These are phyloP conservation scores for Diaporthe batatas DNA, from an alignment of 2,329 filamentous ascomycete genomes.

Conservation along the genomic window DNA sequence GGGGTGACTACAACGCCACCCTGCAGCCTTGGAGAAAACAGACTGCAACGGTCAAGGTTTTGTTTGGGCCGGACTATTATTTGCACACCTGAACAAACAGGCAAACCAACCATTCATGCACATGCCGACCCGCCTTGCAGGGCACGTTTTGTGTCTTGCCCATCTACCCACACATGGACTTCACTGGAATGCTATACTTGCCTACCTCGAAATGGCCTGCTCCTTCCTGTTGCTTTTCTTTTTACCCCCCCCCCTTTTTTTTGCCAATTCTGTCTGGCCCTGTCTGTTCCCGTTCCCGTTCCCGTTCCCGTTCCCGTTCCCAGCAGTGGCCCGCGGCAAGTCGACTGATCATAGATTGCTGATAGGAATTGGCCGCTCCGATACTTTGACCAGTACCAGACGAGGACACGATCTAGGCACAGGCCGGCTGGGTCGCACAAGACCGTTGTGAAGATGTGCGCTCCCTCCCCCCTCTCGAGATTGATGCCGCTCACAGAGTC, in stretches of 20 bases:
- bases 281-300: slow-evolving; percentile 7
- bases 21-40: slow-evolving; percentile 27
- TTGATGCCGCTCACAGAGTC: background rate
- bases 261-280: background rate
- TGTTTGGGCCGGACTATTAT: slow-evolving; percentile 14
- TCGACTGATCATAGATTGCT: slow-evolving; percentile 18
- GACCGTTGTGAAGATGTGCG: slow-evolving; percentile 13
- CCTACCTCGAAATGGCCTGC: slow-evolving; percentile 4
- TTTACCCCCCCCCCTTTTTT: no score
- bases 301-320: background rate
- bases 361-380: background rate
- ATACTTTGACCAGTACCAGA: background rate
- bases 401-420: background rate
- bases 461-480: background rate
- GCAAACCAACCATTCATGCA: slow-evolving; percentile 27
- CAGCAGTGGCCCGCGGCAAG: background rate
- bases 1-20: slow-evolving; percentile 4
- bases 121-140: slow-evolving; percentile 27
- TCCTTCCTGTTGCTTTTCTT: background rate
- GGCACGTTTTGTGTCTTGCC: slow-evolving; percentile 20
- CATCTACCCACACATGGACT: slow-evolving; percentile 15
- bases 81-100: slow-evolving; percentile 4
- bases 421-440: slow-evolving; percentile 16
- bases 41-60: slow-evolving; percentile 30
- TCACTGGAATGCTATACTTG: slow-evolving; percentile 8